phyloP scores from a whole-genome alignment of 2,329 filamentous ascomycete genomes.

The Pseudopyricularia javanii region DNA sequence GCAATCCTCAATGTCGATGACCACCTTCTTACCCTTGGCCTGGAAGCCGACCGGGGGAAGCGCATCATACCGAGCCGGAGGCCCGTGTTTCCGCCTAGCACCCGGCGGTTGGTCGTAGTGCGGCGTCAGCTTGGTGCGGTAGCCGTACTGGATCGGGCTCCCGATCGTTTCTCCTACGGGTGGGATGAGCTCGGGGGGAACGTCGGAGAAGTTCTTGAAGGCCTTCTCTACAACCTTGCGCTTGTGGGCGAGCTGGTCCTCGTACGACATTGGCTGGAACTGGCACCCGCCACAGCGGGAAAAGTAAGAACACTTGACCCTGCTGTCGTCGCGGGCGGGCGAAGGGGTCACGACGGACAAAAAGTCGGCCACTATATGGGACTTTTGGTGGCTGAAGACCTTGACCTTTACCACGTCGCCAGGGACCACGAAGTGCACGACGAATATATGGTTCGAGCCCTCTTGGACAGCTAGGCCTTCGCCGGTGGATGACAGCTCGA shows the following conservation, averaged over 20 bases:
- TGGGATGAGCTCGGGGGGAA: constrained; percentile 65
- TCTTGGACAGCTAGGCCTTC: constrained; percentile 73
- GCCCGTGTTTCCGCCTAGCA: constrained; percentile 32
- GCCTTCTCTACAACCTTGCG: constrained; percentile 79
- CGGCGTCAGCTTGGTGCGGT: constrained; percentile 92
- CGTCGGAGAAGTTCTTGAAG: constrained; percentile 78
- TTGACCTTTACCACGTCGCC: constrained; percentile 73
- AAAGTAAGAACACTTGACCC: constrained; percentile 80
- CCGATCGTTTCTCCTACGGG: constrained; percentile 72
- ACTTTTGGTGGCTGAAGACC: constrained; percentile 57
- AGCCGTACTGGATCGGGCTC: constrained; percentile 82
- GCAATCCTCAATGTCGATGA: constrained; percentile 93
- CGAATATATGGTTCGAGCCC: constrained; percentile 56
- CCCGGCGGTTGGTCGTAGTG: constrained; percentile 63
- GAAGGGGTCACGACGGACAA: constrained; percentile 65
- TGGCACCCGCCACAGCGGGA: constrained; percentile 81
- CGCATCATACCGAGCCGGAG: constrained; percentile 34
- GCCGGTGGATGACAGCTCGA: constrained; percentile 77
- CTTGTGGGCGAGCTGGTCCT: constrained; percentile 77
- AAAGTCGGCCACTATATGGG: constrained; percentile 72
- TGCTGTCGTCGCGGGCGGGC: constrained; percentile 61
- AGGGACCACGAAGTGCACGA: constrained; percentile 78
- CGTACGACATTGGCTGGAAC: constrained; percentile 92
- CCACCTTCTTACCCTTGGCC: constrained; percentile 65
- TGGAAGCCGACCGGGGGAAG: constrained; percentile 84